phyloP scores from a whole-genome alignment of 768 basidiomycete species.

The Paxillus involutus region DNA sequence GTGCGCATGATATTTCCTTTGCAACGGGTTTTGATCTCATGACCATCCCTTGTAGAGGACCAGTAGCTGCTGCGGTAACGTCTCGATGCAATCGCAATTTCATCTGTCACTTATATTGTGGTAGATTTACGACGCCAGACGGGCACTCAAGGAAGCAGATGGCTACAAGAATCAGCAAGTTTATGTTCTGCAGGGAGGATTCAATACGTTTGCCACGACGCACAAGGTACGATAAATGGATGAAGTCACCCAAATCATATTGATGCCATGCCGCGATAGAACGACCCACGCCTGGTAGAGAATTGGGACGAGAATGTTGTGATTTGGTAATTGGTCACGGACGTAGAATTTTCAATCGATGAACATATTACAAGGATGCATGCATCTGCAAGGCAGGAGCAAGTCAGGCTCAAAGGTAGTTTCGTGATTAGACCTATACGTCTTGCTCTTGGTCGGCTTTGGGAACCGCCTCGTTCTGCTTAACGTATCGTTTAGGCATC shows the following conservation, averaged over 20 bases:
- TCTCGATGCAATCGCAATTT: background rate
- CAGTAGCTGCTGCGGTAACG: slow-evolving; percentile 71
- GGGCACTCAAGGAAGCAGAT: slow-evolving; percentile 42
- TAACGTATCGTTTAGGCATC: slow-evolving; percentile 56
- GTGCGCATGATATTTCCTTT: slow-evolving; percentile 39
- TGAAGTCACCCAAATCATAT: background rate
- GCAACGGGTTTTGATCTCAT: slow-evolving; percentile 3
- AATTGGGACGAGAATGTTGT: slow-evolving; percentile 62
- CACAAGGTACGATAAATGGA: slow-evolving; percentile 52
- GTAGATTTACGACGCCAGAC: slow-evolving; percentile 70
- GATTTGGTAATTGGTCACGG: slow-evolving; percentile 48
- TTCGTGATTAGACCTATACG: background rate
- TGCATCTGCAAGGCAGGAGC: background rate
- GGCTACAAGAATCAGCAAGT: slow-evolving; percentile 54
- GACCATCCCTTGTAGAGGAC: slow-evolving; percentile 50
- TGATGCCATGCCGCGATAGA: slow-evolving; percentile 30
- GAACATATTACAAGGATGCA: background rate
- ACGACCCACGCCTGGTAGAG: slow-evolving; percentile 71
- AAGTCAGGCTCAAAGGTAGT: background rate
- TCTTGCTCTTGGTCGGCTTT: slow-evolving; percentile 7
- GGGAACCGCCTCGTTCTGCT: slow-evolving; percentile 33
- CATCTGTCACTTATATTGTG: slow-evolving; percentile 6
- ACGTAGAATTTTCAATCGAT: background rate
- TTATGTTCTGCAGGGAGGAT: slow-evolving; percentile 69
- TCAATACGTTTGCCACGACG: slow-evolving; percentile 64